phyloP scores from a whole-genome alignment of 352 stramenopile genomes.

The Achlya hypogyna region DNA sequence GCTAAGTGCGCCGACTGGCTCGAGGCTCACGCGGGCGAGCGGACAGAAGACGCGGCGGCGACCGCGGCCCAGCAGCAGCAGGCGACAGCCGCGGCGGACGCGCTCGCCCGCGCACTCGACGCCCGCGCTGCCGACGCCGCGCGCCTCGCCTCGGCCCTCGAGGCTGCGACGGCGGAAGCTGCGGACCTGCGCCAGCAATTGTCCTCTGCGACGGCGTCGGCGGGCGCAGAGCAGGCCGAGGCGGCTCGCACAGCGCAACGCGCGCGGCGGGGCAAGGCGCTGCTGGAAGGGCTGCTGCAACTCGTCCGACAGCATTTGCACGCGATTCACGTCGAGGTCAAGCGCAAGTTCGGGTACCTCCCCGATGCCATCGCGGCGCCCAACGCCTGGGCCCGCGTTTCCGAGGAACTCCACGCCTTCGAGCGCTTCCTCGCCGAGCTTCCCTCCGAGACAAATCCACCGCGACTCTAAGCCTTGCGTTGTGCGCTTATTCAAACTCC shows the following conservation, averaged over 20 bases:
- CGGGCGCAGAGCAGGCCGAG: slow-evolving; percentile 32
- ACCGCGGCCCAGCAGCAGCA: slow-evolving; percentile 38
- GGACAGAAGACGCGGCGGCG: slow-evolving; percentile 17
- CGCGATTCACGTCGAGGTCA: slow-evolving; percentile 59
- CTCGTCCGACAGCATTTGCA: slow-evolving; percentile 63
- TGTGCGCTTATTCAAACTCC: slow-evolving; percentile 75
- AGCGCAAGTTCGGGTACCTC: slow-evolving; percentile 72
- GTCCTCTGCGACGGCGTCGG: slow-evolving; percentile 26
- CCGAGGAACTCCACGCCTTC: slow-evolving; percentile 47
- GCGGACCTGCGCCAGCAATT: slow-evolving; percentile 13
- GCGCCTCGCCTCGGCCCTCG: slow-evolving; percentile 17
- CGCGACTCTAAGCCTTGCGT: no score
- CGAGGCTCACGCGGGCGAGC: slow-evolving; percentile 34
- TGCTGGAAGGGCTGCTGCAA: slow-evolving; percentile 36
- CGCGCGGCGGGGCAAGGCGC: background rate
- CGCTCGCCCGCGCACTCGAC: slow-evolving; percentile 38
- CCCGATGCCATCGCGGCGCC: slow-evolving; percentile 60
- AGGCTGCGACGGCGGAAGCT: slow-evolving; percentile 21
- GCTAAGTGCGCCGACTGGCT: slow-evolving; percentile 49
- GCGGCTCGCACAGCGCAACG: background rate
- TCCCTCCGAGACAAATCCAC: no score
- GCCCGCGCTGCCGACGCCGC: slow-evolving; percentile 10
- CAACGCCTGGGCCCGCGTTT: slow-evolving; percentile 47
- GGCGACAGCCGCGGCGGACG: slow-evolving; percentile 36
- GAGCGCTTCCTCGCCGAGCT: slow-evolving; percentile 27